A percentile compares a stretch with the other conserved stretches of the same genome.
These are phyloP conservation scores for Aspergillus brunneoviolaceus DNA, from an alignment of 2,329 filamentous ascomycete species.

Conservation along the genomic window DNA sequence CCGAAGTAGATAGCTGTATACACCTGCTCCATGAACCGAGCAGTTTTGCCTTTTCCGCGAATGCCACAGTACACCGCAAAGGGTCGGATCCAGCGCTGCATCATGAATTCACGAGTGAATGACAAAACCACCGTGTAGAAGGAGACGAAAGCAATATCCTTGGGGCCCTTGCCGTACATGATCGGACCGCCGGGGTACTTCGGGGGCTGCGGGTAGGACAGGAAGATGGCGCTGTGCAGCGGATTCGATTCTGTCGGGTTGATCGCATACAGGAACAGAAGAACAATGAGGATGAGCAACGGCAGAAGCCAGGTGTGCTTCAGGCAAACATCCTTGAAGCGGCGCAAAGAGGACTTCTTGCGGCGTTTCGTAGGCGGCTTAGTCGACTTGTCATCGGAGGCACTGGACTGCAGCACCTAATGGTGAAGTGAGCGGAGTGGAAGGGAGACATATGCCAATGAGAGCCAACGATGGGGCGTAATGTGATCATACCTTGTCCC, in stretches of 20 bases:
- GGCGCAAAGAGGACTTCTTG: conserved; percentile 43
- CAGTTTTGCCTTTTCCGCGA: conserved; percentile 71
- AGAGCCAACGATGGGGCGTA: background rate
- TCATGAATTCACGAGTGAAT: conserved; percentile 93
- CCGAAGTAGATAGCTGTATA: conserved; percentile 92
- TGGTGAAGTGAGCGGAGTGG: conserved; percentile 11
- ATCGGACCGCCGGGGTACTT: conserved; percentile 48
- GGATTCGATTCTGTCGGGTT: conserved; percentile 78
- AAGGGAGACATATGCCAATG: background rate
- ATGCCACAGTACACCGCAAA: conserved; percentile 70
- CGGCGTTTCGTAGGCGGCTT: conserved; percentile 46
- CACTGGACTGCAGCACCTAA: conserved; percentile 23
- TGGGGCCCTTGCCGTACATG: conserved; percentile 85
- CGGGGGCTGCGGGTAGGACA: conserved; percentile 77
- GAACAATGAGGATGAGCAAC: conserved; percentile 63
- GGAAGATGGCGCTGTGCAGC: conserved; percentile 77
- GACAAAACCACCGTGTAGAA: conserved; percentile 90
- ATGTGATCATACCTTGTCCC: conserved; percentile 29
- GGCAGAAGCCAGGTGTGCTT: conserved; percentile 66
- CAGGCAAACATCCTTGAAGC: conserved; percentile 43
- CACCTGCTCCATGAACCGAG: conserved; percentile 92
- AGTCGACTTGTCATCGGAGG: conserved; percentile 27
- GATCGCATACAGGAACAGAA: conserved; percentile 68
- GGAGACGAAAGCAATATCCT: conserved; percentile 80
- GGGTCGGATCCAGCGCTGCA: conserved; percentile 83